Evolutionary conservation across 2,329 filamentous ascomycete species (phyloP), one percentile per base, ranked within the genome.

Genomic region (Lasiodiplodia sp.): DNA sequence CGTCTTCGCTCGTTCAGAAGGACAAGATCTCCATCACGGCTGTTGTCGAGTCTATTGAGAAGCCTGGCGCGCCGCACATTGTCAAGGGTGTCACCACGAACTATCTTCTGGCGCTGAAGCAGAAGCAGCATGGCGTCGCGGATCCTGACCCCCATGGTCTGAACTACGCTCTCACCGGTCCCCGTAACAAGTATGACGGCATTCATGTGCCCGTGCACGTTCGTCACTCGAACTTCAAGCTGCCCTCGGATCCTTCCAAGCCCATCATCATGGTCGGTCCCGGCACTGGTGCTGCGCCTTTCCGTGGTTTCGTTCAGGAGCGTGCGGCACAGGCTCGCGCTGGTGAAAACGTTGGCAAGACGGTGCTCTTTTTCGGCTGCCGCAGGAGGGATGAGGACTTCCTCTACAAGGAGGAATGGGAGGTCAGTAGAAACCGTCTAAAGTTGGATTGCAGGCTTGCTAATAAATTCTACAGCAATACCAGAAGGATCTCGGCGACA

Each of bases 191-290:
- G 83, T 99, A 98, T 81, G 93, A 97, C 75, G 95, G 95, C 70
- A 91, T 97, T 70, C 94, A 96, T 77, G 91, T 98, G 28, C 96
- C 96, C 3, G 93, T 99, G 16, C 96, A 99, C 78, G 90, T 99
- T 69, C 93, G 96, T 72, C 95, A 97, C 83, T 98, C 96, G 72
- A 99, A 98, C 85, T 99, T 99, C 88, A 98, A 98, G 85, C 88
- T 99, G 37, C 96, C 96, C 10, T 97, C 96, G 18, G 94, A 99
- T 76, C 94, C 96, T 4, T 89, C 91, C 60, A 97, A 96, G 82
- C 96, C 96, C 37, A 85, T 99, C 74, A 97, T 99, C 80, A 94
- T 97, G 90, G 89, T 98, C 74, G 96, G 96, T 28, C 96, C 96
- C 14, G 96, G 96, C 78, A 98, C 96, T 66, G 96, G 96, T 85